Base-by-base conservation (phyloP, 192 early-diverging fungal species). In the Backusella sp. region DNA sequence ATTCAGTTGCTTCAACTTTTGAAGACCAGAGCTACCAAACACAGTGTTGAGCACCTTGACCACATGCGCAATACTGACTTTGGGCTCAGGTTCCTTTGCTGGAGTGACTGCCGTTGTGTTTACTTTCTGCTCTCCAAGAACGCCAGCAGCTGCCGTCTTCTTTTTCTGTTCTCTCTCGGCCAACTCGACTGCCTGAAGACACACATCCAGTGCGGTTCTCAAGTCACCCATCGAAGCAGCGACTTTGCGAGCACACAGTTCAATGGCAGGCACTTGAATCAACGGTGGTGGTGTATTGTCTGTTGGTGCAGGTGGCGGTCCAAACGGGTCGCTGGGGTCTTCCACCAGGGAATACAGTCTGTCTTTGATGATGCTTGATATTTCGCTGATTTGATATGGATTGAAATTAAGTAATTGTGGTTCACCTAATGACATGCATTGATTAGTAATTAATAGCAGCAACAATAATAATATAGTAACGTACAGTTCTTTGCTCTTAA, bases 191-290 rank as follows among this genome's bases (percentile, higher is more conserved):
- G 96, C 93, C 75, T 94, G 93, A 6, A 92, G 92, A 77, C 93
- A 94, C 34, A 95, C 90, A 82, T 95, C 93, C 41, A 95, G 79
- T 0, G 92, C 93, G 69, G 91, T 91, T 74, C 94, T 84, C 42
- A 94, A 49, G 78, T 95, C 94, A 19, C 98, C 98, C 1, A 93
- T 95, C 1, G 89, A 89, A 26, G 95, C 91, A 1, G 91, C 92
- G 0, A 96, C 91, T 84, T 98, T 99, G 46, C 96, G 89, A 26
- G 98, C 96, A 79, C 94, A 96, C 9, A 99, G 79, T 78, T 98
- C 97, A 30, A 99, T 88, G 6, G 97, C 97, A 15, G 84, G 86
- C 30, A 89, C 82, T 34, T 97, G 91, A 79, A 99, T 96, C 73
- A 98, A 81, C 4, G 90, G 84, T 2, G 56, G 70, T 4, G 73